Conservation (phyloP, 495 filamentous ascomycete species). For the Penicillium silybi region DNA sequence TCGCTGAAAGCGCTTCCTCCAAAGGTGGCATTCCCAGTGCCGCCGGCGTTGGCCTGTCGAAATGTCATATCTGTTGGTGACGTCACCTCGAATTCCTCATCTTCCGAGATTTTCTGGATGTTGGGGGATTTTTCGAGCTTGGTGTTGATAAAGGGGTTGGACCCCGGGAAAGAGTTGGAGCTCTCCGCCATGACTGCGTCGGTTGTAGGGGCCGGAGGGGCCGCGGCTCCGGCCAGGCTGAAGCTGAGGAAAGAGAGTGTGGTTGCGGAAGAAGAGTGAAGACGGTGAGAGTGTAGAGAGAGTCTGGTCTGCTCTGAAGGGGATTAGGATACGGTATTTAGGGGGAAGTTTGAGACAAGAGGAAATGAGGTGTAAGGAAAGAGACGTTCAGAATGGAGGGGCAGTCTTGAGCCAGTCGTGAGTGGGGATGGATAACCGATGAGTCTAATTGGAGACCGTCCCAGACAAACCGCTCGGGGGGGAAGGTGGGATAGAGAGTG, state of each 20-base stretch:
- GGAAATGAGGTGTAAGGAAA: neutral
- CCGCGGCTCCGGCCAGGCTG: conserved; percentile 28
- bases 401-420: neutral
- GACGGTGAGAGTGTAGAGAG: neutral
- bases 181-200: conserved; percentile 49
- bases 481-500: neutral
- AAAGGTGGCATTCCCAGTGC: conserved; percentile 24
- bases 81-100: conserved; percentile 62
- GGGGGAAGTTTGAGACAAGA: neutral
- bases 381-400: neutral
- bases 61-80: conserved; percentile 59
- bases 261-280: conserved; percentile 1
- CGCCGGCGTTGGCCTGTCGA: conserved; percentile 33
- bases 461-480: neutral
- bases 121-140: conserved; percentile 28
- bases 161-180: conserved; percentile 51
- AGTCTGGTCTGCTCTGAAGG: neutral
- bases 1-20: conserved; percentile 29
- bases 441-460: conserved; percentile 6
- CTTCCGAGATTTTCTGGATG: conserved; percentile 52
- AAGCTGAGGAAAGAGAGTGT: conserved; percentile 19
- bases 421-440: neutral
- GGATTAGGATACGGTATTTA: neutral
- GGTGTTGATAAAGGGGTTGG: conserved; percentile 51
- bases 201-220: conserved; percentile 26